Conservation (phyloP, 441 rosid species). For the Macaranga tanarius region DNA sequence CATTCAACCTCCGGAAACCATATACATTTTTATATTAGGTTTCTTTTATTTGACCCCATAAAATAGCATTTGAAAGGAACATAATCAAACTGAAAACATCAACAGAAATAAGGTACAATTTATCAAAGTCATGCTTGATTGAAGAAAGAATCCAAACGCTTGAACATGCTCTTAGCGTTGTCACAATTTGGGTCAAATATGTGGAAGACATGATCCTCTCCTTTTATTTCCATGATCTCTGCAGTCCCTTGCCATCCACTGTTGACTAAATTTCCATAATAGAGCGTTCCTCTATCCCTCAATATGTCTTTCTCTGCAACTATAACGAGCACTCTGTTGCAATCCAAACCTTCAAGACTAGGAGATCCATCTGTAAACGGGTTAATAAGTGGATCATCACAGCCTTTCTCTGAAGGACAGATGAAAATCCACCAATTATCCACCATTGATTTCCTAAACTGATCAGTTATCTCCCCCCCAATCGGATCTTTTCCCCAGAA, state of each 20-base stretch:
- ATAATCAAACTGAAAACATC: background rate
- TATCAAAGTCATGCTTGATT: constrained; percentile 17
- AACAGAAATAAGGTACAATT: background rate
- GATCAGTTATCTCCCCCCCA: constrained; percentile 47
- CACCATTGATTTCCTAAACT: constrained; percentile 47
- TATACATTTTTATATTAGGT: background rate
- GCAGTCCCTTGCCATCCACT: constrained; percentile 49
- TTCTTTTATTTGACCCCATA: background rate
- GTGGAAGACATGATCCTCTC: constrained; percentile 71
- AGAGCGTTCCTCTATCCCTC: constrained; percentile 54
- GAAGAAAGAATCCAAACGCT: constrained; percentile 47
- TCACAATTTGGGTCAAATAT: constrained; percentile 48
- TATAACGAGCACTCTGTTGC: constrained; percentile 43
- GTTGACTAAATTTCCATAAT: constrained; percentile 46
- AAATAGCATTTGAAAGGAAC: background rate
- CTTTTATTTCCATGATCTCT: constrained; percentile 52
- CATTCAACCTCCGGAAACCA: background rate
- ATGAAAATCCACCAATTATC: constrained; percentile 71
- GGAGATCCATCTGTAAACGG: constrained; percentile 55
- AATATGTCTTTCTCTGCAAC: constrained; percentile 63
- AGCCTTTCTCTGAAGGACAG: constrained; percentile 55
- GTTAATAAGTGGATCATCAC: constrained; percentile 67
- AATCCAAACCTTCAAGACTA: constrained; percentile 40
- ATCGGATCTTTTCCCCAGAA: constrained; percentile 70
- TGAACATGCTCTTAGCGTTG: constrained; percentile 48